Evolutionary conservation across 2,329 filamentous ascomycete genomes (phyloP).

Genomic region (Shiraia sp.): DNA sequence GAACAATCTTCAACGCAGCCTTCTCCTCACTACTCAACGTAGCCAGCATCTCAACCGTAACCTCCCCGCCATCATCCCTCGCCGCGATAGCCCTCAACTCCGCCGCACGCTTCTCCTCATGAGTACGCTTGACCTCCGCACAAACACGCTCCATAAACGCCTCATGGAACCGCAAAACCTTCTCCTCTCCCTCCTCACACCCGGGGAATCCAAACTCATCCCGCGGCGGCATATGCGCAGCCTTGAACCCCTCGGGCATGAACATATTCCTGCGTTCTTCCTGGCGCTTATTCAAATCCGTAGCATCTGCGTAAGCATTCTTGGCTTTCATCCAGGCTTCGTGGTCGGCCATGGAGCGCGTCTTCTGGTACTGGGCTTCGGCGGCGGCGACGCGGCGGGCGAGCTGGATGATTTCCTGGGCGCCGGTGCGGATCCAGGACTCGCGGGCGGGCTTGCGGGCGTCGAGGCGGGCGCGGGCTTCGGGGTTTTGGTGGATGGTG

Average conservation of each 20-base stretch:
- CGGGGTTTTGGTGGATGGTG: not conserved
- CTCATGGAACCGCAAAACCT: slow-evolving; percentile 19
- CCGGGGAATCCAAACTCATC: not conserved
- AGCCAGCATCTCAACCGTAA: slow-evolving; percentile 5
- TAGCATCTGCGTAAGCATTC: slow-evolving; percentile 1
- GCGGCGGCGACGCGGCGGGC: not conserved
- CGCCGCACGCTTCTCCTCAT: slow-evolving; percentile 1
- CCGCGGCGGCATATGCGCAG: slow-evolving; percentile 7
- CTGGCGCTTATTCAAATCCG: slow-evolving; percentile 15
- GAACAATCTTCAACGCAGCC: slow-evolving; percentile 10
- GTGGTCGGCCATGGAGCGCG: slow-evolving; percentile 3
- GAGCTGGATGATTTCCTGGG: slow-evolving; percentile 10
- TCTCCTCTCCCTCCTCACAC: not conserved
- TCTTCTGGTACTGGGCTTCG: slow-evolving; percentile 2
- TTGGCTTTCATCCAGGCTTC: slow-evolving; percentile 1
- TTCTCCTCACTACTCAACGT: slow-evolving; percentile 12
- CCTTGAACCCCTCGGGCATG: slow-evolving; percentile 12
- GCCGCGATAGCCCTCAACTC: too few species aligned
- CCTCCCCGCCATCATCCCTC: slow-evolving; percentile 2
- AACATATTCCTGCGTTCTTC: slow-evolving; percentile 22
- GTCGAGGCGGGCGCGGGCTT: slow-evolving; percentile 5
- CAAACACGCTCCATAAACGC: slow-evolving; percentile 24
- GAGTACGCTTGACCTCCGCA: slow-evolving; percentile 10
- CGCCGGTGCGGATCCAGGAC: slow-evolving; percentile 19
- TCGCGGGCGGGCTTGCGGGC: slow-evolving; percentile 10